phyloP scores from a whole-genome alignment of 441 rosid species.

The Arabidopsis hybrid region DNA sequence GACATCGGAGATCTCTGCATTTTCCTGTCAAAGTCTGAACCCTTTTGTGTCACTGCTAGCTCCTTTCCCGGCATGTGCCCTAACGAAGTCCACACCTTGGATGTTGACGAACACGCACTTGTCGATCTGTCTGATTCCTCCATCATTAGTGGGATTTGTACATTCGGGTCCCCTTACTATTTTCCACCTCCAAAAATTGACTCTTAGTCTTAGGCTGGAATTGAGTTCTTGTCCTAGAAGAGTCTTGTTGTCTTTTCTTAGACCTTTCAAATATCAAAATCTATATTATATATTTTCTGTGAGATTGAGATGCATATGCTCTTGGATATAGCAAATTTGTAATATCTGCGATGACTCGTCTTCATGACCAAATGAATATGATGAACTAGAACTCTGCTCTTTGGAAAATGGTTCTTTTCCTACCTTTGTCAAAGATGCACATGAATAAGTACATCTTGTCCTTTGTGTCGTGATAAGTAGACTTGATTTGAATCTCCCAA shows the following conservation, averaged over 20 bases:
- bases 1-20: neutral
- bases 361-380: conserved; percentile 90
- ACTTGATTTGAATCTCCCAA: neutral
- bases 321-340: neutral
- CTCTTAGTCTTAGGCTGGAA: neutral
- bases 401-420: conserved; percentile 72
- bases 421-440: conserved; percentile 83
- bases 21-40: neutral
- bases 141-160: neutral
- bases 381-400: conserved; percentile 92
- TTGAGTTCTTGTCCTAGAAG: neutral
- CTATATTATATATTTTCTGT: neutral
- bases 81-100: neutral
- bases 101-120: neutral
- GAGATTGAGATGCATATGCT: neutral
- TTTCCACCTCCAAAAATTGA: neutral
- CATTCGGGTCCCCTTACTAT: neutral
- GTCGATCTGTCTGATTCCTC: neutral
- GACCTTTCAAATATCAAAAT: neutral
- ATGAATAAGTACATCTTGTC: conserved; percentile 65
- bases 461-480: neutral
- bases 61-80: neutral
- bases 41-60: neutral
- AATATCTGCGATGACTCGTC: conserved; percentile 91
- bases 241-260: neutral